Evolutionary conservation across 31 red algal species (phyloP).

Genomic region (Odonthalia washingtoniensis): DNA sequence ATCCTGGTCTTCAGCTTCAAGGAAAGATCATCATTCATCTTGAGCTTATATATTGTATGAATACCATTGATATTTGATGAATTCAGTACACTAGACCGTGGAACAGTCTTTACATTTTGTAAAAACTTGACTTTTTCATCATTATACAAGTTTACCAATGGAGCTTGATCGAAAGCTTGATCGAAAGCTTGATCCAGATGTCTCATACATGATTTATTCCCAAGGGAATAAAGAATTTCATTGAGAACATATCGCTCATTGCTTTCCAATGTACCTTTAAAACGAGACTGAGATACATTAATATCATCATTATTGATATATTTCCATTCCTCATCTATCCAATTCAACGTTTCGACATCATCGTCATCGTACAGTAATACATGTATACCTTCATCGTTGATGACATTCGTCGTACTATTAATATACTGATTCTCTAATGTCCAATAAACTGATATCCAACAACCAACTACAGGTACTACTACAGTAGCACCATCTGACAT

Average conservation of each 20-base stretch:
- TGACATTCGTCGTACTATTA: background rate
- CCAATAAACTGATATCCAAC: background rate
- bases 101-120: slow-evolving; percentile 18
- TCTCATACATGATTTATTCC: background rate
- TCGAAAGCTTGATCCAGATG: background rate
- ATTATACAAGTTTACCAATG: slow-evolving; percentile 6
- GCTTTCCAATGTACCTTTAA: background rate
- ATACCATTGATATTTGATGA: slow-evolving; percentile 29
- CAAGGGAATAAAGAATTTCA: background rate
- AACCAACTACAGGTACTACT: background rate
- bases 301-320: background rate
- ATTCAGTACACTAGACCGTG: background rate
- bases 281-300: background rate
- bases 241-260: background rate
- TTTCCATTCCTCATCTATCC: background rate
- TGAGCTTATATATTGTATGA: slow-evolving; percentile 29
- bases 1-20: slow-evolving; percentile 21
- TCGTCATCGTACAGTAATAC: background rate
- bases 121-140: slow-evolving; percentile 34
- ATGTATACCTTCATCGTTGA: background rate
- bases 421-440: background rate
- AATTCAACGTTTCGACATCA: background rate
- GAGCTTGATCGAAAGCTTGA: background rate
- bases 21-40: slow-evolving; percentile 25
- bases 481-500: background rate